phyloP scores from a whole-genome alignment of 495 filamentous ascomycete species.

The Penicillium crystallinum region DNA sequence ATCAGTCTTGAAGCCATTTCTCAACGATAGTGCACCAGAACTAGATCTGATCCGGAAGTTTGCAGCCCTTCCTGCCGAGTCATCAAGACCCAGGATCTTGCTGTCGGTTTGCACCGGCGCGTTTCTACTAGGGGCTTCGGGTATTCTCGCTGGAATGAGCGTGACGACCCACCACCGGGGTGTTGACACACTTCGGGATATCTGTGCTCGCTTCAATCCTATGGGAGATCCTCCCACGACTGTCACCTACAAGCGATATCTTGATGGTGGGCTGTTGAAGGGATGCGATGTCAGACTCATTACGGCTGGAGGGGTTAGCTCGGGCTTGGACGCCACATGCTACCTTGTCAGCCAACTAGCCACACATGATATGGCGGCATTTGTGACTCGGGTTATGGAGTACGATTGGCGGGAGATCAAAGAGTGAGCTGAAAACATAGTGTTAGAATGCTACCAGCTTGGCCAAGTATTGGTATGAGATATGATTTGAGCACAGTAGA shows the following conservation, averaged over 20 bases:
- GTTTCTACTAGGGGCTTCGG: slow-evolving; percentile 65
- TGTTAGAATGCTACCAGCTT: background rate
- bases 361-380: slow-evolving; percentile 58
- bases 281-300: slow-evolving; percentile 69
- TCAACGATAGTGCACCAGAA: slow-evolving; percentile 18
- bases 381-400: slow-evolving; percentile 65
- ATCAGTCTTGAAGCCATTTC: slow-evolving; percentile 17
- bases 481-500: background rate
- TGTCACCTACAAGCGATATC: slow-evolving; percentile 71
- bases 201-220: slow-evolving; percentile 39
- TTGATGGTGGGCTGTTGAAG: slow-evolving; percentile 59
- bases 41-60: slow-evolving; percentile 29
- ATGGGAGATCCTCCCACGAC: slow-evolving; percentile 54
- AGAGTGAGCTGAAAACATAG: slow-evolving; percentile 29
- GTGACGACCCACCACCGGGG: slow-evolving; percentile 66
- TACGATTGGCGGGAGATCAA: slow-evolving; percentile 63
- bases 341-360: slow-evolving; percentile 74
- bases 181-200: slow-evolving; percentile 64
- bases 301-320: slow-evolving; percentile 68
- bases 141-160: slow-evolving; percentile 65
- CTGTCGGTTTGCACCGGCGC: slow-evolving; percentile 73
- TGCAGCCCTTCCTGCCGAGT: slow-evolving; percentile 14
- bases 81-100: slow-evolving; percentile 45
- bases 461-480: background rate
- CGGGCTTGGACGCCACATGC: slow-evolving; percentile 71